These are phyloP conservation scores for Dendryphion nanum DNA, from an alignment of 2,329 filamentous ascomycete species.

Conservation along the genomic window DNA sequence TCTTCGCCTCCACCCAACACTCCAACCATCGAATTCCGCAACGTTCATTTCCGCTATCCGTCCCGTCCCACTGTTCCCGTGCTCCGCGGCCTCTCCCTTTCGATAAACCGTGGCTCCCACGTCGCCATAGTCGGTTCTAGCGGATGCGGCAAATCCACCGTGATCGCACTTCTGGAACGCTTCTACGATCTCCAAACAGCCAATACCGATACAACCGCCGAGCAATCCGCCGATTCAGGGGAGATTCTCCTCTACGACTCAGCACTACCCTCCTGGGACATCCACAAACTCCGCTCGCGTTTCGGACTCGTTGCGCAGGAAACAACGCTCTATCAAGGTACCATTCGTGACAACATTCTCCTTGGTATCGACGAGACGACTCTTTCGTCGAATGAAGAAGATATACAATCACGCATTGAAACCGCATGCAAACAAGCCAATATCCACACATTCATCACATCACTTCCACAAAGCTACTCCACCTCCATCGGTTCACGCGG, in stretches of 20 bases:
- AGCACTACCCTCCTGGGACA: slow-evolving; percentile 63
- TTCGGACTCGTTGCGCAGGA: slow-evolving; percentile 89
- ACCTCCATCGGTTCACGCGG: slow-evolving; percentile 75
- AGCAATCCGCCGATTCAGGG: slow-evolving; percentile 74
- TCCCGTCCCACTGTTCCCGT: slow-evolving; percentile 84
- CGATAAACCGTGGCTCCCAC: slow-evolving; percentile 72
- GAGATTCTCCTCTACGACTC: slow-evolving; percentile 75
- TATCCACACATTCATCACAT: slow-evolving; percentile 18
- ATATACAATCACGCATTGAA: slow-evolving; percentile 55
- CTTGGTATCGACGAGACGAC: slow-evolving; percentile 62
- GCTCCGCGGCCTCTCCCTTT: slow-evolving; percentile 74
- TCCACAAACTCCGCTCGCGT: slow-evolving; percentile 68
- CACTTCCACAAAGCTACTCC: slow-evolving; percentile 60
- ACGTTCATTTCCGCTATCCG: slow-evolving; percentile 90
- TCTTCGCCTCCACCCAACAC: neutral
- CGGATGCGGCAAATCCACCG: slow-evolving; percentile 89
- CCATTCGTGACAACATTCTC: slow-evolving; percentile 82
- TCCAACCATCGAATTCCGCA: slow-evolving; percentile 70
- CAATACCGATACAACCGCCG: neutral
- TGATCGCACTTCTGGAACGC: slow-evolving; percentile 76
- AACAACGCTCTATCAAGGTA: slow-evolving; percentile 87
- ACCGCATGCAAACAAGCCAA: slow-evolving; percentile 68
- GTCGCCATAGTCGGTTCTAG: slow-evolving; percentile 84
- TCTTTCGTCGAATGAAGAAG: slow-evolving; percentile 50
- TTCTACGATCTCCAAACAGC: slow-evolving; percentile 30